Evolutionary conservation across 129 eudicot genomes (phyloP).

Genomic region (Artemisia tridentata): DNA sequence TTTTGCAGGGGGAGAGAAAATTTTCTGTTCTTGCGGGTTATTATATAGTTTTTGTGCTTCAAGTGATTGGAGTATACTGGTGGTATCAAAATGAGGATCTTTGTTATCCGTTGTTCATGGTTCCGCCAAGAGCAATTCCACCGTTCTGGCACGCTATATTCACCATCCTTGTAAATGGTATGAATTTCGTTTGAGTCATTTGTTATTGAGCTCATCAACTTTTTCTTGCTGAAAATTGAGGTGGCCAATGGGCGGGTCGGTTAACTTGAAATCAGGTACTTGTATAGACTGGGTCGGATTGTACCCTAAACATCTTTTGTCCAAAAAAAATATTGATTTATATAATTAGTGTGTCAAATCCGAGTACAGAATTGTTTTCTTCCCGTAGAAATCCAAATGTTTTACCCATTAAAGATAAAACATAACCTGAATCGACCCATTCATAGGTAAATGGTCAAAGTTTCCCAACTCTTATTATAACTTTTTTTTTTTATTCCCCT

Average conservation of each 20-base stretch:
- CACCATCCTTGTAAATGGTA: slow-evolving; percentile 42
- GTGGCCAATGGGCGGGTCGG: not conserved
- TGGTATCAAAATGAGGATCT: slow-evolving; percentile 44
- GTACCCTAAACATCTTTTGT: not conserved
- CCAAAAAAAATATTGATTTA: too few species aligned
- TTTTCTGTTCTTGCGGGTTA: slow-evolving; percentile 61
- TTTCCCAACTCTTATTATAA: not conserved
- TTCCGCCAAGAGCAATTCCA: slow-evolving; percentile 40
- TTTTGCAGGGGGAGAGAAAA: slow-evolving; percentile 76
- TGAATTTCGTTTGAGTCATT: slow-evolving; percentile 6
- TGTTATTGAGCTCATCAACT: not conserved
- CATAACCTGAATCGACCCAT: not conserved
- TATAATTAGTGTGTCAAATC: not conserved
- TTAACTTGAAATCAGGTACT: not conserved
- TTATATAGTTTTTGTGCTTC: slow-evolving; percentile 53
- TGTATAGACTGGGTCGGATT: not conserved
- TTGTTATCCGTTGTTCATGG: slow-evolving; percentile 38
- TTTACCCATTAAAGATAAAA: not conserved
- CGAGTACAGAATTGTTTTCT: not conserved
- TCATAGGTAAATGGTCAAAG: not conserved
- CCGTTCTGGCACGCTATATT: slow-evolving; percentile 45
- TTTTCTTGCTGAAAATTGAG: not conserved
- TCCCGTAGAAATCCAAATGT: not conserved
- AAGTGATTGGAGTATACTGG: slow-evolving; percentile 42
- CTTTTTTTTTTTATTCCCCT: not conserved